A percentile compares a stretch with the other conserved stretches of the same genome.
These are phyloP conservation scores for Penicillium bovifimosum DNA, from an alignment of 495 filamentous ascomycete species.

Conservation along the genomic window DNA sequence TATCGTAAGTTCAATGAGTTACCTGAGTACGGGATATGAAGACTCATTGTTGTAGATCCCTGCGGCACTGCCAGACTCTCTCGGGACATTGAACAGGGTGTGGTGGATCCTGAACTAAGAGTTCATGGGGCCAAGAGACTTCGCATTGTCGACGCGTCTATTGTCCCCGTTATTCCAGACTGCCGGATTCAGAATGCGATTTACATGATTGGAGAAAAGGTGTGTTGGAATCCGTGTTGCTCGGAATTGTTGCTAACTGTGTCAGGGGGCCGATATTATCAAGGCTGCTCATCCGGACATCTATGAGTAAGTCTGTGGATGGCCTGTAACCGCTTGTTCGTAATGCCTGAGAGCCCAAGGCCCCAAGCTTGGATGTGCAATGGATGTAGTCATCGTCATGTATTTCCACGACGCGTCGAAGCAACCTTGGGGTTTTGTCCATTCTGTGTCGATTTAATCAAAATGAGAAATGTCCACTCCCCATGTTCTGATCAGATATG, in stretches of 20 bases:
- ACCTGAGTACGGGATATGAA: not conserved
- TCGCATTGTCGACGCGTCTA: slow-evolving; percentile 40
- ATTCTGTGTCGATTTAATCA: no score
- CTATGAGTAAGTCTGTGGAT: not conserved
- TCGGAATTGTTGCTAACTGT: not conserved
- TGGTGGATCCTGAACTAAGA: slow-evolving; percentile 47
- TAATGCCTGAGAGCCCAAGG: not conserved
- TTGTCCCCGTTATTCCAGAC: slow-evolving; percentile 31
- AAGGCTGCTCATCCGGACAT: slow-evolving; percentile 20
- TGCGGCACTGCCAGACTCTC: slow-evolving; percentile 49
- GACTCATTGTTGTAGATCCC: slow-evolving; percentile 31
- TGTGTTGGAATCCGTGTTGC: not conserved
- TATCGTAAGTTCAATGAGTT: slow-evolving; percentile 9
- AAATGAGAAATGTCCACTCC: no score
- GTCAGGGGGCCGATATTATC: slow-evolving; percentile 40
- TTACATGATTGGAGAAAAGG: slow-evolving; percentile 48
- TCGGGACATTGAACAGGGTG: slow-evolving; percentile 44
- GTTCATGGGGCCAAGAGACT: slow-evolving; percentile 49
- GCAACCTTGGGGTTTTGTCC: no score
- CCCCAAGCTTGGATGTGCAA: not conserved
- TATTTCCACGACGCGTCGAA: no score
- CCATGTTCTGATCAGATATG: no score
- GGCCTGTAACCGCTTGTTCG: no score
- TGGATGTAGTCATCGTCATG: not conserved
- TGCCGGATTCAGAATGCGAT: slow-evolving; percentile 32